Evolutionary conservation across 805 yeast genomes (phyloP), one percentile per base, ranked within the genome.

Genomic region (Metschnikowia lachancei): DNA sequence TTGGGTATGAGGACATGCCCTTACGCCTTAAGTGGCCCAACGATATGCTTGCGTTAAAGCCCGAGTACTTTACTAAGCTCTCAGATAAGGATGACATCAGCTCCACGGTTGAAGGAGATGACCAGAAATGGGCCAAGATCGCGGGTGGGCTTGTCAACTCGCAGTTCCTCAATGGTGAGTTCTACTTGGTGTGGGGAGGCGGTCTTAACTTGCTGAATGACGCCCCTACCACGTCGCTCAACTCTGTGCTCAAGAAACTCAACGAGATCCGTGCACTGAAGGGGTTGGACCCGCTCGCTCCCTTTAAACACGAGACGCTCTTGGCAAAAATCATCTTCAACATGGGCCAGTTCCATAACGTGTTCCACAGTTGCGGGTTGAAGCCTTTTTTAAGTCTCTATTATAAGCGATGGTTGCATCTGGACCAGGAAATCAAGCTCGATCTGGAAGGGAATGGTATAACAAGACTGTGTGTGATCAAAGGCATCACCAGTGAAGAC

Each of bases 1-100:
- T 67, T 0, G 89, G 87, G 0, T 88, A 83, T 61, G 83, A 81
- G 17, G 84, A 81, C 38, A 65, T 94, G 55, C 97, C 96, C 0
- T 73, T 92, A 13, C 76, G 81, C 41, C 76, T 94, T 49, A 94
- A 94, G 62, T 94, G 99, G 99, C 99, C 99, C 1, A 94, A 94
- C 62, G 99, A 94, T 64, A 69, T 94, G 12, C 94, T 88, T 60
- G 81, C 85, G 3, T 62, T 81, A 56, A 81, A 79, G 45, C 95
- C 95, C 0, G 82, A 81, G 44, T 77, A 69, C 53, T 75, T 63
- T 54, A 51, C 54, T 44, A 45, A 49, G 13, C 19, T 65, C 10
- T 53, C 61, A 12, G 73, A 68, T 22, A 64, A 65, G 38, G 52
- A 67, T 28, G 62, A 69, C 13, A 66, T 69, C 10, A 60, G 63